Evolutionary conservation across 2,329 filamentous ascomycete genomes (phyloP).

Genomic region (Eutypella sp.): DNA sequence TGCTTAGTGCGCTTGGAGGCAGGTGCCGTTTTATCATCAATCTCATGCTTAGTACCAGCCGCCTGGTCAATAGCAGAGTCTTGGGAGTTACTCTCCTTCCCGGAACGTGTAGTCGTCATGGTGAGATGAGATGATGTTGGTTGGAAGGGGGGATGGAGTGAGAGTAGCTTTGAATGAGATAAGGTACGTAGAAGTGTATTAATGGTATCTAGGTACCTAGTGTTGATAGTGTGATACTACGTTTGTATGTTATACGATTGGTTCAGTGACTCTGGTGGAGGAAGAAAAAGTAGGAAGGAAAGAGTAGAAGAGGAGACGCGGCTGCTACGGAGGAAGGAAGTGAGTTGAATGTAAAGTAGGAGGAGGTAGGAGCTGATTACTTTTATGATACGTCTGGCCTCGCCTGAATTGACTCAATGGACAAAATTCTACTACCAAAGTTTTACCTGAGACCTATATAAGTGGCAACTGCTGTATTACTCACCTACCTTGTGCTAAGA

Average conservation of each 20-base stretch:
- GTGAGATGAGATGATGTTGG: too few relatives aligned
- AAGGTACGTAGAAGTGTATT: too few relatives aligned
- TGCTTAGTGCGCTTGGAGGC: constrained; percentile 35
- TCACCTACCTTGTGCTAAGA: too few relatives aligned
- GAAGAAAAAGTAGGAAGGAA: background rate
- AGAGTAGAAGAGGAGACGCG: background rate
- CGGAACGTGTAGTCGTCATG: background rate
- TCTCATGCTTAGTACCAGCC: constrained; percentile 31
- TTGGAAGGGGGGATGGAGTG: background rate
- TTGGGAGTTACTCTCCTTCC: background rate
- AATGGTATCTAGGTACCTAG: too few relatives aligned
- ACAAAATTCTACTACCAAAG: too few relatives aligned
- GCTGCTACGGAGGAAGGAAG: background rate
- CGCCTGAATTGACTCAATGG: too few relatives aligned
- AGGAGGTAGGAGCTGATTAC: too few relatives aligned
- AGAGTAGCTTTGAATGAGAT: too few relatives aligned
- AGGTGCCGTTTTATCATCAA: constrained; percentile 26
- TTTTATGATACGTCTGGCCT: too few relatives aligned
- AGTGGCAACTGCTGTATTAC: too few relatives aligned
- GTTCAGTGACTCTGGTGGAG: background rate
- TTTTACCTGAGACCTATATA: too few relatives aligned
- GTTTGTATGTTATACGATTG: background rate
- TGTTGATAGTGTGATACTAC: too few relatives aligned
- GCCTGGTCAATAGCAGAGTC: constrained; percentile 3
- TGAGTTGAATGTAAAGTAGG: background rate